Evolutionary conservation across 768 basidiomycete genomes (phyloP).

Genomic region (Kwoniella dendrophila): DNA sequence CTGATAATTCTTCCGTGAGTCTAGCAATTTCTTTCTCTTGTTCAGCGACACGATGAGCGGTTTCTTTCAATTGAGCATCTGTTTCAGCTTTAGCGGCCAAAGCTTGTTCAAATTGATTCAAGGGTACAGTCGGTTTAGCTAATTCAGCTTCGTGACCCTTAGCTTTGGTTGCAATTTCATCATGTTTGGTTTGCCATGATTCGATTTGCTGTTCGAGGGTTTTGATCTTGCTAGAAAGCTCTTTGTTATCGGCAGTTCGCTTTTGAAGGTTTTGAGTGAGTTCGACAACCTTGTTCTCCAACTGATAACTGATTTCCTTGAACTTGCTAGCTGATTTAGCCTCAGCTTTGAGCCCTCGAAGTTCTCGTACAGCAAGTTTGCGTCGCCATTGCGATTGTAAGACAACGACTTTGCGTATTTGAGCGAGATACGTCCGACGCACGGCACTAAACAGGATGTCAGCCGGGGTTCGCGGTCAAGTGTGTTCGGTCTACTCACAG

Average conservation of each 20-base stretch:
- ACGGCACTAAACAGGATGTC: constrained; percentile 33
- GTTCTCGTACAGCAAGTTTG: constrained; percentile 78
- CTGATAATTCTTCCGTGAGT: constrained; percentile 73
- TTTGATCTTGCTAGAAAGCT: constrained; percentile 71
- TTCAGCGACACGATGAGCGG: constrained; percentile 70
- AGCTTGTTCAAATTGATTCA: constrained; percentile 72
- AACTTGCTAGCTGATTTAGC: constrained; percentile 96
- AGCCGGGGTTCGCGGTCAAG: constrained; percentile 10
- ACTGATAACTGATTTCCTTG: constrained; percentile 92
- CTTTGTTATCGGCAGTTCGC: constrained; percentile 87
- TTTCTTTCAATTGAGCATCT: constrained; percentile 78
- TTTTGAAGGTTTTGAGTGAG: constrained; percentile 91
- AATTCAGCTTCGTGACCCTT: constrained; percentile 74
- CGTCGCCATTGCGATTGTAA: constrained; percentile 91
- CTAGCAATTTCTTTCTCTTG: constrained; percentile 82
- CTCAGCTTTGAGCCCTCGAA: constrained; percentile 80
- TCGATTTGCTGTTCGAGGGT: constrained; percentile 83
- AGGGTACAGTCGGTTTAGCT: constrained; percentile 69
- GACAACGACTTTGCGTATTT: constrained; percentile 70
- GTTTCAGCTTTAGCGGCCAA: constrained; percentile 73
- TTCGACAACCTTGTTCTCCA: constrained; percentile 99
- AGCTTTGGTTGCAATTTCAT: constrained; percentile 75
- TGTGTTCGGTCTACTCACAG: constrained; percentile 63
- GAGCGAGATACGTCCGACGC: constrained; percentile 35
- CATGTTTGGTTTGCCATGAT: constrained; percentile 81